phyloP scores from a whole-genome alignment of 768 basidiomycete genomes.

The Epithele typhae region DNA sequence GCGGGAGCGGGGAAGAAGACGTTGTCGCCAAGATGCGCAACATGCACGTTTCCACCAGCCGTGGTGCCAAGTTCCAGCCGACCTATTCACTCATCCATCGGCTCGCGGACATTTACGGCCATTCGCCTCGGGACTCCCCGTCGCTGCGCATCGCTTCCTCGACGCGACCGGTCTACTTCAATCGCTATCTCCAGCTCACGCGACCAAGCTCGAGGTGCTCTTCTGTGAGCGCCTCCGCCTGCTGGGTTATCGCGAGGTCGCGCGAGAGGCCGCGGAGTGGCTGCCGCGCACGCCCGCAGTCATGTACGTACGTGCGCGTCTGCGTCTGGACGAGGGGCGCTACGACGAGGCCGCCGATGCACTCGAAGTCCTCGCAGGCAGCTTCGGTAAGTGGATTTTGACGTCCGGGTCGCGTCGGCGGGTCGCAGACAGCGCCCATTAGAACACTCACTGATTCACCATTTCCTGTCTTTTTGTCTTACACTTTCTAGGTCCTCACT shows the following conservation, averaged over 20 bases:
- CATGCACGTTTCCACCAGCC: slow-evolving; percentile 52
- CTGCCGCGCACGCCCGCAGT: slow-evolving; percentile 76
- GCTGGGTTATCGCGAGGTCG: slow-evolving; percentile 56
- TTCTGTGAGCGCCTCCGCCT: slow-evolving; percentile 68
- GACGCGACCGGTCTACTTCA: slow-evolving; percentile 62
- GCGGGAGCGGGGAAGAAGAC: slow-evolving; percentile 43
- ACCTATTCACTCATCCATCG: slow-evolving; percentile 61
- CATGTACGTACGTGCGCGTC: slow-evolving; percentile 65
- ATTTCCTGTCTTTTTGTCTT: too few species aligned
- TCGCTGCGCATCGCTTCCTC: slow-evolving; percentile 67
- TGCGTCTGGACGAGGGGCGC: slow-evolving; percentile 62
- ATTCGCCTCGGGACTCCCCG: slow-evolving; percentile 44
- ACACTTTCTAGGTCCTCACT: slow-evolving; percentile 39
- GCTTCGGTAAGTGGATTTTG: slow-evolving; percentile 55
- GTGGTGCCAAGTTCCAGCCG: slow-evolving; percentile 37
- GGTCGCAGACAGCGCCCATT: too few species aligned
- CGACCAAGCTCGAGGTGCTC: slow-evolving; percentile 62
- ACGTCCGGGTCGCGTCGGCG: background rate
- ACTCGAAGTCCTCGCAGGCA: slow-evolving; percentile 70
- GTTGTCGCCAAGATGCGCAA: slow-evolving; percentile 59
- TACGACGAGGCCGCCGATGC: slow-evolving; percentile 69
- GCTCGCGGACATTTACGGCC: slow-evolving; percentile 50
- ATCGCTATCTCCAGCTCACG: slow-evolving; percentile 62
- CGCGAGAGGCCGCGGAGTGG: slow-evolving; percentile 67
- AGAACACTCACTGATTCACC: too few species aligned